phyloP scores from a whole-genome alignment of 371 early-diverging fungal species.

The Choanephora cucurbitarum region DNA sequence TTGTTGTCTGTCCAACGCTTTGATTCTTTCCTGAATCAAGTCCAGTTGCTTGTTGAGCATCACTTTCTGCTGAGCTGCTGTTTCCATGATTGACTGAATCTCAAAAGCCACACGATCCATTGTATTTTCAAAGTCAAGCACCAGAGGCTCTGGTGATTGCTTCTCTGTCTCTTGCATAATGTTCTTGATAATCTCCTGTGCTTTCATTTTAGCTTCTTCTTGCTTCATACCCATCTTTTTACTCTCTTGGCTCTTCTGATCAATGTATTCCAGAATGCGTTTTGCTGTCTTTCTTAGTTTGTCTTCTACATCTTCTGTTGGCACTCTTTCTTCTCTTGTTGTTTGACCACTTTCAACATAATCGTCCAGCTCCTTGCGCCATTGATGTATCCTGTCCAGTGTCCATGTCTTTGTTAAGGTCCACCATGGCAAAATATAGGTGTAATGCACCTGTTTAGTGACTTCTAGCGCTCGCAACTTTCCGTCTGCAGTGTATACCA shows the following conservation, averaged over 20 bases:
- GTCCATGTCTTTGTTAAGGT: background rate
- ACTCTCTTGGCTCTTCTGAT: constrained; percentile 5
- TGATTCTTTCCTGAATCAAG: background rate
- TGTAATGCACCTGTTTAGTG: background rate
- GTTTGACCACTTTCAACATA: background rate
- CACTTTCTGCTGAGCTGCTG: background rate
- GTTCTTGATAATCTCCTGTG: constrained; percentile 13
- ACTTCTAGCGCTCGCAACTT: background rate
- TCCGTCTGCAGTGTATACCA: background rate
- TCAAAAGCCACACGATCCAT: constrained; percentile 4
- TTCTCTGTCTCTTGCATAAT: background rate
- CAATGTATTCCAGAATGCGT: constrained; percentile 15
- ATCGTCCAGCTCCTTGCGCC: background rate
- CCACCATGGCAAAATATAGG: background rate
- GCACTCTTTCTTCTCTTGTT: background rate
- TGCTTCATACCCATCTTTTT: constrained; percentile 10
- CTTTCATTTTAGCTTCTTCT: constrained; percentile 14
- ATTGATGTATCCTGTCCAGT: background rate
- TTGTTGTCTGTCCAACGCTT: background rate
- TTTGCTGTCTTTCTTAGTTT: constrained; percentile 16
- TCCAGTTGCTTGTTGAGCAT: constrained; percentile 2
- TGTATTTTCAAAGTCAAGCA: background rate
- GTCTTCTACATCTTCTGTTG: constrained; percentile 5
- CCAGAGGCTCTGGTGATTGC: background rate
- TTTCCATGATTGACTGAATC: constrained; percentile 6